Evolutionary conservation across 2,329 filamentous ascomycete genomes (phyloP), one percentile per base, ranked within the genome.

Genomic region (Thermothelomyces thermophilus): DNA sequence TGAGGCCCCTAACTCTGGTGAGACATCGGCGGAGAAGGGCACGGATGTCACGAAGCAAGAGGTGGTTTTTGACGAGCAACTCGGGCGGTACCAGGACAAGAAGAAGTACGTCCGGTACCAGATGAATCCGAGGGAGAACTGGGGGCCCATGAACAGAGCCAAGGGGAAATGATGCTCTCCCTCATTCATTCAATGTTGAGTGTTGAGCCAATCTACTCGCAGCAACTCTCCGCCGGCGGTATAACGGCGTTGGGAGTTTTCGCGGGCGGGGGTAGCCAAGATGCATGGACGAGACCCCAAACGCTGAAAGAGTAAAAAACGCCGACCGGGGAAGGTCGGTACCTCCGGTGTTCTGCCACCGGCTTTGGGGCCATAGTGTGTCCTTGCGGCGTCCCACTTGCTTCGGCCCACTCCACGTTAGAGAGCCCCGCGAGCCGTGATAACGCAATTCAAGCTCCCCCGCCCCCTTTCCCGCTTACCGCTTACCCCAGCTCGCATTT

Each of bases 61-160:
- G 47, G 71, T 75, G 5, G 68, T 75, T 1, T 97, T 98, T 64
- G 84, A 97, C 64, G 87, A 93, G 66, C 66, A 73, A 48, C 74
- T 96, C 11, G 91, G 90, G 0, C 83, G 75, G 58, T 83, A 88
- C 52, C 77, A 73, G 55, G 77, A 79, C 46, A 76, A 72, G 52
- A 84, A 80, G 64, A 85, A 83, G 56, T 74, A 94, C 40, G 82
- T 94, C 47, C 76, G 91, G 55, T 98, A 96, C 67, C 93, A 95
- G 71, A 71, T 84, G 53, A 97, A 97, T 64, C 93, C 93, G 40
- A 75, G 85, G 52, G 84, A 89, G 62, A 93, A 97, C 66, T 98
- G 93, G 93, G 93, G 93, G 0, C 93, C 93, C 1, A 82, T 95
- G 80, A 73, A 70, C 46, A 72, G 73, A 56, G 79, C 79, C 22